Conservation (phyloP, 2,329 filamentous ascomycete genomes). For the Clonostachys rosea region DNA sequence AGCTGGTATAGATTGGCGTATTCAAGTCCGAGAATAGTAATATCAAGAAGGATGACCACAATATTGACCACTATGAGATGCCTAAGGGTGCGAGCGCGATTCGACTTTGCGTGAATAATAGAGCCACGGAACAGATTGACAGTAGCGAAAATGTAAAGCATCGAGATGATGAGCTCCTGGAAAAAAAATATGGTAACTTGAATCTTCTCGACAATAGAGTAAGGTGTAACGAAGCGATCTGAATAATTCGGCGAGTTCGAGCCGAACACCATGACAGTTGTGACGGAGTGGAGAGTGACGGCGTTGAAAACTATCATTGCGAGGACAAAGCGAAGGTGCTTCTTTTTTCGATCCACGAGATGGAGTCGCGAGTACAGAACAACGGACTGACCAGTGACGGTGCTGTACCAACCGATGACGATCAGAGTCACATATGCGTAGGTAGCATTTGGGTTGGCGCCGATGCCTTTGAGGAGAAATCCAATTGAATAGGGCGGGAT, state of each 20-base stretch:
- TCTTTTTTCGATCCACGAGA: constrained; percentile 46
- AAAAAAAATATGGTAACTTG: constrained; percentile 52
- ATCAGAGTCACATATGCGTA: constrained; percentile 10
- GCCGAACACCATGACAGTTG: constrained; percentile 50
- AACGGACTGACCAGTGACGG: constrained; percentile 58
- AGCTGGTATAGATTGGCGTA: constrained; percentile 14
- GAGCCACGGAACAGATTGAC: constrained; percentile 34
- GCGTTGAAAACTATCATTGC: constrained; percentile 53
- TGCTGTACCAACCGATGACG: constrained; percentile 23
- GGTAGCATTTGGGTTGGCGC: background rate
- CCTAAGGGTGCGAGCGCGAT: constrained; percentile 4
- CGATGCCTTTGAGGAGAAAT: constrained; percentile 32
- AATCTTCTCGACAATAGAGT: constrained; percentile 46
- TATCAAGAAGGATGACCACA: constrained; percentile 29
- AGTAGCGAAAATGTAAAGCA: constrained; percentile 48
- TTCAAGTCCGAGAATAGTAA: constrained; percentile 20
- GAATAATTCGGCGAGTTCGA: constrained; percentile 22
- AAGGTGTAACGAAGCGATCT: constrained; percentile 12
- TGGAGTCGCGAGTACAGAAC: constrained; percentile 61
- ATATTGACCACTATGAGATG: constrained; percentile 34
- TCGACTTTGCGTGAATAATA: background rate
- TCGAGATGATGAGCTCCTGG: constrained; percentile 49
- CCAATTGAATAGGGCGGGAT: constrained; percentile 31
- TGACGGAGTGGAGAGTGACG: constrained; percentile 46
- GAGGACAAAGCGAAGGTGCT: constrained; percentile 41